A percentile compares a stretch with the other conserved stretches of the same genome.
These are phyloP conservation scores for Eugenia klotzschiana DNA, from an alignment of 441 rosid species.

Conservation along the genomic window DNA sequence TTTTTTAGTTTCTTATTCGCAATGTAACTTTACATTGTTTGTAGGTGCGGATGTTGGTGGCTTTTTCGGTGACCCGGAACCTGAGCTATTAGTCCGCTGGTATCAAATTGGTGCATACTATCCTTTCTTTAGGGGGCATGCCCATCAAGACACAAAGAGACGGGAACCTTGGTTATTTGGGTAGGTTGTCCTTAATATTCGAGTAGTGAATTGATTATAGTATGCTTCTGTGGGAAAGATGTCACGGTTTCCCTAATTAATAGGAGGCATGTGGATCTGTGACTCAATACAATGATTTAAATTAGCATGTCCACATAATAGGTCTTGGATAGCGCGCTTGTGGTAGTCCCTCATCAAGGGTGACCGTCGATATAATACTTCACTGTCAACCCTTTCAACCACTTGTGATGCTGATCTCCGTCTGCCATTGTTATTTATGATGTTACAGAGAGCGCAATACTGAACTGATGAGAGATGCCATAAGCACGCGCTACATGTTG, in stretches of 20 bases:
- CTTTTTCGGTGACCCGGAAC: constrained; percentile 90
- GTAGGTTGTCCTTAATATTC: constrained; percentile 24
- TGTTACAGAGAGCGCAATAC: constrained; percentile 69
- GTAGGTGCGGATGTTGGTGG: constrained; percentile 98
- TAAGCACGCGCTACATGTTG: constrained; percentile 67
- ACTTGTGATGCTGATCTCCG: background rate
- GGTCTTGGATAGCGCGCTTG: background rate
- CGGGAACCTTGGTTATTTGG: constrained; percentile 99
- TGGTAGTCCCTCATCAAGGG: background rate
- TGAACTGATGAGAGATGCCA: constrained; percentile 79
- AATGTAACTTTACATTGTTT: constrained; percentile 1
- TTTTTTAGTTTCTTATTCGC: background rate
- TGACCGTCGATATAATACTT: background rate
- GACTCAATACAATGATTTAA: background rate
- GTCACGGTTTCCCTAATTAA: background rate
- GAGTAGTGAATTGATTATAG: background rate
- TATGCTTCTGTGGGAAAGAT: background rate
- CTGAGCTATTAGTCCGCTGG: constrained; percentile 91
- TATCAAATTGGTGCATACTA: constrained; percentile 97
- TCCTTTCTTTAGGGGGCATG: constrained; percentile 96
- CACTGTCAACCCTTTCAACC: background rate
- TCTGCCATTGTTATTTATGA: background rate
- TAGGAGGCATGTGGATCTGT: background rate
- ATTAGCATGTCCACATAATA: background rate
- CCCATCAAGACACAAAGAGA: constrained; percentile 96